Evolutionary conservation across 179 eudicot genomes (phyloP), one percentile per base, ranked within the genome.

Genomic region (Silene coronaria): DNA sequence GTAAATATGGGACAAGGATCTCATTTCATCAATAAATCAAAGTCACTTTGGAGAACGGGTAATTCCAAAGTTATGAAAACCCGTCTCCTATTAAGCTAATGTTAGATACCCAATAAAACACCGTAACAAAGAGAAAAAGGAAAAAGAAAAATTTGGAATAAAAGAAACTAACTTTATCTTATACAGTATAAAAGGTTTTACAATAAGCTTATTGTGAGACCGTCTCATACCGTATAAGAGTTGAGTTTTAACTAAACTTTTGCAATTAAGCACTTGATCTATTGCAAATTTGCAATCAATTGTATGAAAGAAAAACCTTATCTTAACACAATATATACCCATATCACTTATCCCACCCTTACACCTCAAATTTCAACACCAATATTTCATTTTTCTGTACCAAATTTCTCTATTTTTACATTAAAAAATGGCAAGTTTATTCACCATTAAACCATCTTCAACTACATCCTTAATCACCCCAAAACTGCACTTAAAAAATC

Each of bases 361-460:
- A 23, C 14, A 45, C 32, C 72, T 13, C 30, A 69, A 42, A 48
- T 16, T 30, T 22, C 59, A 69, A 3, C 9, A 45, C 24, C 58
- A 42, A 22, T 4, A 68, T 3, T 34, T 11, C 51, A 19, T 19
- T 6, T 59, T 59, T 9, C 13, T 11, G 34, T 27, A 42, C 48
- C 51, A 63, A 24, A 63, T 28, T 16, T 55, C 59, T 55, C 22
- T 6, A 55, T n/a, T 55, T 55, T 55, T 17, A 55, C 59, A 16
- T 22, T 59, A 5, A 76, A 22, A 42, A 67, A 86, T 84, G 90
- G 78, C 89, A 17, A 75, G 82, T 67, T 57, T 84, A 21, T 76
- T 77, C 71, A 70, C 71, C 58, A 32, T 82, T 61, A 53, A 21
- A 23, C 76, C 84, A 57, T 65, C 79, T 75, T 64, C 83, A 66